These are phyloP conservation scores for Rhynchosporium graminicola DNA, from an alignment of 2,329 filamentous ascomycete species.

Conservation along the genomic window DNA sequence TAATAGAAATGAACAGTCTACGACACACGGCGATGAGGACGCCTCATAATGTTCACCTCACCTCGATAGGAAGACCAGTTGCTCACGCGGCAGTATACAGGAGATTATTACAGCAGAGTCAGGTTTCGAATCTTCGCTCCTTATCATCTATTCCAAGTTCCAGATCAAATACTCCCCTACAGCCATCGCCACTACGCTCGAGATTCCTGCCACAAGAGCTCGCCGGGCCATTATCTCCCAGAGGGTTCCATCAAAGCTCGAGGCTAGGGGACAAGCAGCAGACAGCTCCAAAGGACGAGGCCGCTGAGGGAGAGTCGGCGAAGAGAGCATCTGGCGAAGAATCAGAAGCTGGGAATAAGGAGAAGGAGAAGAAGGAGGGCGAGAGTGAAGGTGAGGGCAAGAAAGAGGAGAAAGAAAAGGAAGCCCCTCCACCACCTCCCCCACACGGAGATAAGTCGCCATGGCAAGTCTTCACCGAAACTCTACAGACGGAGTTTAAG, in stretches of 20 bases:
- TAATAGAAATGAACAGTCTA: slow-evolving; percentile 37
- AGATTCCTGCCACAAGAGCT: slow-evolving; percentile 43
- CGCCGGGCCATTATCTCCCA: slow-evolving; percentile 19
- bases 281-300: slow-evolving; percentile 26
- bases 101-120: slow-evolving; percentile 41
- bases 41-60: slow-evolving; percentile 35
- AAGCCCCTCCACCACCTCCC: slow-evolving; percentile 78
- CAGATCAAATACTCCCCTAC: slow-evolving; percentile 44
- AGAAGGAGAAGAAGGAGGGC: slow-evolving; percentile 47
- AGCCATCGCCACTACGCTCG: slow-evolving; percentile 42
- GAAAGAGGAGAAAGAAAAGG: slow-evolving; percentile 49
- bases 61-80: slow-evolving; percentile 39
- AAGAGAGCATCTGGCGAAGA: slow-evolving; percentile 32
- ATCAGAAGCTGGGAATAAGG: slow-evolving; percentile 36
- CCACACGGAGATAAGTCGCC: slow-evolving; percentile 97
- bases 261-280: slow-evolving; percentile 36
- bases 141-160: slow-evolving; percentile 30
- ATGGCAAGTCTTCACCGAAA: slow-evolving; percentile 98
- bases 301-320: slow-evolving; percentile 26
- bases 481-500: slow-evolving; percentile 91
- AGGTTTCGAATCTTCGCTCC: slow-evolving; percentile 30
- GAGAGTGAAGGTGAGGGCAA: slow-evolving; percentile 42
- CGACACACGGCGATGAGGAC: slow-evolving; percentile 34
- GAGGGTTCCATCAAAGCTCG: slow-evolving; percentile 34
- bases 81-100: slow-evolving; percentile 39